These are phyloP conservation scores for Takakia lepidozioides DNA, from an alignment of 225 moss, liverwort and hornwort species.

Conservation along the genomic window DNA sequence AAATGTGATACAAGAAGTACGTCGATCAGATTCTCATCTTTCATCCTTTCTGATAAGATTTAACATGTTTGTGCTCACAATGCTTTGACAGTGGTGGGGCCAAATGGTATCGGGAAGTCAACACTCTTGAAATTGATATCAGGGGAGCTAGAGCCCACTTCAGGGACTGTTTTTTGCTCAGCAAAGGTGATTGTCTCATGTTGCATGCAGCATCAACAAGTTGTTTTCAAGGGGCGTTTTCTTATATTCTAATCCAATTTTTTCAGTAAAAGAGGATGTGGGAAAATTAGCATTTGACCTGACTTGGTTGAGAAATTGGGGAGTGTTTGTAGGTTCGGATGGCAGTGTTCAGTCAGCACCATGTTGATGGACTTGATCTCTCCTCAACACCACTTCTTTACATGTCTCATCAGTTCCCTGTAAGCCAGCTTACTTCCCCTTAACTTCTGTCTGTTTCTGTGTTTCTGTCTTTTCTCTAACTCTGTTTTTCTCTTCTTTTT, in stretches of 20 bases:
- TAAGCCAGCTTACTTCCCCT: too few species aligned
- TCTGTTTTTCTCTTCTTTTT: too few species aligned
- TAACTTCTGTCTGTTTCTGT: too few species aligned
- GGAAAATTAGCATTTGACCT: too few species aligned
- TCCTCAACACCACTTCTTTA: slow-evolving; percentile 93
- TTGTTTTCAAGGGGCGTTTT: too few species aligned
- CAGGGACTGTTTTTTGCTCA: slow-evolving; percentile 85
- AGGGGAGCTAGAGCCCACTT: slow-evolving; percentile 88
- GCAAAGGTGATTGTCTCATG: slow-evolving; percentile 66
- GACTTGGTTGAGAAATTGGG: background rate
- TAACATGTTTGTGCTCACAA: background rate
- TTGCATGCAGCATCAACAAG: too few species aligned
- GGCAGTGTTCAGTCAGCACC: slow-evolving; percentile 99
- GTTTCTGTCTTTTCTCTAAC: too few species aligned
- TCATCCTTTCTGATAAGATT: too few species aligned
- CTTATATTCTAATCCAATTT: too few species aligned
- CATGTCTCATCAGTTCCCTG: slow-evolving; percentile 92
- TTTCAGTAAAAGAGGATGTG: too few species aligned
- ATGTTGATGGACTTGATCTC: slow-evolving; percentile 97
- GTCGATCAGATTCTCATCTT: slow-evolving; percentile 6
- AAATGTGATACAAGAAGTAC: background rate
- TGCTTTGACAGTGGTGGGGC: slow-evolving; percentile 77
- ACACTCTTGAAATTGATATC: slow-evolving; percentile 94
- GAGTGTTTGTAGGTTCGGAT: slow-evolving; percentile 73
- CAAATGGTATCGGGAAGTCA: slow-evolving; percentile 98